Base-by-base conservation (phyloP, 495 filamentous ascomycete genomes). In the Parachaetomium inaequale region DNA sequence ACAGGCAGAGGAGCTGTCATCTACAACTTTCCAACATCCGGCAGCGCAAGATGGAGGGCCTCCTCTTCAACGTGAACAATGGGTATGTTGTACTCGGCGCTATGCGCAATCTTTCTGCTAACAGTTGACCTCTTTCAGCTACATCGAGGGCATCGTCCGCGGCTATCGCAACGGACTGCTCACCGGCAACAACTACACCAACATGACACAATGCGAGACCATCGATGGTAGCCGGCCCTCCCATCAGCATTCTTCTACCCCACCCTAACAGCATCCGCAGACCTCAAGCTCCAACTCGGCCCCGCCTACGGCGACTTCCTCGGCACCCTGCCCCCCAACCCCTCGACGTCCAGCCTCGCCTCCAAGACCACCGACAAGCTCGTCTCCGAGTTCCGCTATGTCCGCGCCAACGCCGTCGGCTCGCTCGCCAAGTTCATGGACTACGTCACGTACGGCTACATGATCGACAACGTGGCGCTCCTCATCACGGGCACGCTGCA, bases 401-500 rank as follows among this genome's bases (percentile, higher is more conserved):
- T 99, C 55, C 87, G 92, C 66, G 91, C 91, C 43, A 95, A 98
- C 71, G 87, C 95, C 17, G 89, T 89, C 6, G 95, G 94, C 7
- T 89, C 91, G 0, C 85, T 96, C 23, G 87, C 92, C 54, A 91
- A 90, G 68, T 99, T 99, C 75, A 87, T 98, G 78, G 91, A 96
- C 70, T 99, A 96, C 74, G 79, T 99, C 58, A 98, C 93, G 12
- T 98, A 99, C 70, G 92, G 91, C 50, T 99, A 99, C 81, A 99
- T 99, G 94, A 99, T 99, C 76, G 94, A 99, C 77, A 99, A 99
- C 73, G 92, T 99, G 43, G 95, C 94, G 28, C 87, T 99, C 25
- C 86, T 99, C 68, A 99, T 99, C 75, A 99, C 94, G 40, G 94
- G 95, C 63, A 99, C 95, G 21, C 84, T 99, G 21, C 94, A 98